Evolutionary conservation across 2,329 filamentous ascomycete species (phyloP).

Genomic region (Colletotrichum sp.): DNA sequence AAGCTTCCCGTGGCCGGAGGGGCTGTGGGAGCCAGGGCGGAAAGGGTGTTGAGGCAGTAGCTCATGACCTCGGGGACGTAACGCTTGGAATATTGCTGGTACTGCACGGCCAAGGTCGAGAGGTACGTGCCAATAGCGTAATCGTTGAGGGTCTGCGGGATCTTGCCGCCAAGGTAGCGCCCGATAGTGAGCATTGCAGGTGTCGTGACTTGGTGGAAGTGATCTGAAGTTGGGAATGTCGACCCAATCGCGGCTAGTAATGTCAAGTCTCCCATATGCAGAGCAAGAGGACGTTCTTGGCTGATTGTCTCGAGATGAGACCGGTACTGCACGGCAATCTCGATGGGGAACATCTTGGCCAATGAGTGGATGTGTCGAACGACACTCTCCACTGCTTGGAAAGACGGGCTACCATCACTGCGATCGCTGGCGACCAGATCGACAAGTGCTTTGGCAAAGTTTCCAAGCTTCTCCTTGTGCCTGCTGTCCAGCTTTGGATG

Average conservation of each 20-base stretch:
- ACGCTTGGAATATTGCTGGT: conserved; percentile 82
- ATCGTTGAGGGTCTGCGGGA: conserved; percentile 69
- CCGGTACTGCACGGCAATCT: conserved; percentile 80
- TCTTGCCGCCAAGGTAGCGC: conserved; percentile 81
- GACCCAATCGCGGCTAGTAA: conserved; percentile 83
- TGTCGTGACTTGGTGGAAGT: conserved; percentile 95
- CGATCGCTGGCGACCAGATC: conserved; percentile 57
- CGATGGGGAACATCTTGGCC: conserved; percentile 81
- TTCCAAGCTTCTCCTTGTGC: conserved; percentile 82
- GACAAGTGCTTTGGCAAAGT: conserved; percentile 70
- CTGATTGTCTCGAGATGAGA: conserved; percentile 68
- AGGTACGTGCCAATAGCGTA: conserved; percentile 78
- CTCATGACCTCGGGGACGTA: conserved; percentile 90
- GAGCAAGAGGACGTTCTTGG: conserved; percentile 52
- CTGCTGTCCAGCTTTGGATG: conserved; percentile 84
- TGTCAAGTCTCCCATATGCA: conserved; percentile 74
- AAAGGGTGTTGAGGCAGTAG: conserved; percentile 78
- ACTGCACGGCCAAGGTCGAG: conserved; percentile 80
- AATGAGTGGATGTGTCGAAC: conserved; percentile 93
- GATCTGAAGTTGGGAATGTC: conserved; percentile 94
- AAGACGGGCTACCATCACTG: conserved; percentile 53
- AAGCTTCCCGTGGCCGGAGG: conserved; percentile 58
- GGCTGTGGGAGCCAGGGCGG: conserved; percentile 65
- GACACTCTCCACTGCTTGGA: conserved; percentile 76
- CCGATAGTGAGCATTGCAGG: conserved; percentile 86